Evolutionary conservation across 257 asterid species (phyloP).

Genomic region (Plectranthus barbatus): DNA sequence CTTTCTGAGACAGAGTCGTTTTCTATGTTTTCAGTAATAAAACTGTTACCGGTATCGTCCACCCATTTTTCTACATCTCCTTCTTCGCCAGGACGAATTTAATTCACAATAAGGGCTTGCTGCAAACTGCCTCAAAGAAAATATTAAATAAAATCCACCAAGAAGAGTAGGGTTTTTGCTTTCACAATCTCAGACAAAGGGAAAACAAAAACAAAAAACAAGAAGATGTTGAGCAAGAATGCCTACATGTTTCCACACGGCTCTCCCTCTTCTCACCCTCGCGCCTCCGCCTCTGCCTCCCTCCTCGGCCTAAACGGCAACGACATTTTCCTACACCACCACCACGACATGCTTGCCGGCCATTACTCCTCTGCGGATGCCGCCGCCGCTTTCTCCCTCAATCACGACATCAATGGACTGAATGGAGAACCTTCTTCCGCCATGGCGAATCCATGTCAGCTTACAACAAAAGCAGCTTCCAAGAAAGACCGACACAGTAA

Average conservation of each 20-base stretch:
- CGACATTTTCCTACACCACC: constrained; percentile 31
- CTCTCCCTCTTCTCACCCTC: constrained; percentile 17
- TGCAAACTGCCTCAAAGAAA: background rate
- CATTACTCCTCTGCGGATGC: constrained; percentile 26
- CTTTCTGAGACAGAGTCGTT: constrained; percentile 15
- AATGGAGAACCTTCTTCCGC: constrained; percentile 11
- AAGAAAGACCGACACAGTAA: constrained; percentile 73
- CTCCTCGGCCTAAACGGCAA: constrained; percentile 15
- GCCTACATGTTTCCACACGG: constrained; percentile 15
- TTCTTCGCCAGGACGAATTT: background rate
- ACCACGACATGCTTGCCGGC: constrained; percentile 15
- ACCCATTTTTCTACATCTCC: constrained; percentile 2
- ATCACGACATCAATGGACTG: background rate
- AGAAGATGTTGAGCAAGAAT: constrained; percentile 40
- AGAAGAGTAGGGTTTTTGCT: too few species aligned
- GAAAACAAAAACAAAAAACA: too few species aligned
- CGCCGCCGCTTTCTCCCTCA: constrained; percentile 3
- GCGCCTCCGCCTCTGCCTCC: constrained; percentile 14
- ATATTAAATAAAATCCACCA: too few species aligned
- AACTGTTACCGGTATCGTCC: constrained; percentile 12
- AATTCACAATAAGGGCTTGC: constrained; percentile 2
- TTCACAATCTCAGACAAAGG: too few species aligned
- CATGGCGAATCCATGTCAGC: background rate
- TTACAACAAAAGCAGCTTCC: background rate
- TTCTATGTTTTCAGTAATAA: constrained; percentile 26